Evolutionary conservation across 768 basidiomycete genomes (phyloP).

Genomic region (Exsudoporus frostii): DNA sequence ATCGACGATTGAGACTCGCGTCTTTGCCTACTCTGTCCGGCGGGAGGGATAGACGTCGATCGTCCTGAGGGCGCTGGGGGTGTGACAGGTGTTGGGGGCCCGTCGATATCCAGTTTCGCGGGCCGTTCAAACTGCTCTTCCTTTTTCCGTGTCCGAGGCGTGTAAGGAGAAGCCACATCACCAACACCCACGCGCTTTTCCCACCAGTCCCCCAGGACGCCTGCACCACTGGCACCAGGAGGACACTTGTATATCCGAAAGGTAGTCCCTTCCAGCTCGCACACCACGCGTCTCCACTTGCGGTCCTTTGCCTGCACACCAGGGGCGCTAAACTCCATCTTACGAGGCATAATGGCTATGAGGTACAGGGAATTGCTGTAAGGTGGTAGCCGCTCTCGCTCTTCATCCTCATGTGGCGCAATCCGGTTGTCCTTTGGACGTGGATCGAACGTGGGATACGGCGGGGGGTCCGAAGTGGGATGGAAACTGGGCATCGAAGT

Average conservation of each 20-base stretch:
- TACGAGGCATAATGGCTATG: slow-evolving; percentile 77
- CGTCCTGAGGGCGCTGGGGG: neutral
- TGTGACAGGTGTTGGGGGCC: neutral
- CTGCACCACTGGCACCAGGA: slow-evolving; percentile 40
- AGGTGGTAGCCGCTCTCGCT: slow-evolving; percentile 69
- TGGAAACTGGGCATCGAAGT: slow-evolving; percentile 71
- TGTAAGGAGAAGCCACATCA: slow-evolving; percentile 41
- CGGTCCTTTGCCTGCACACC: slow-evolving; percentile 87
- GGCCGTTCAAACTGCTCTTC: slow-evolving; percentile 27
- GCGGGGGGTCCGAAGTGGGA: slow-evolving; percentile 58
- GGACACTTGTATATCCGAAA: slow-evolving; percentile 71
- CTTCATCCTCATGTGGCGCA: slow-evolving; percentile 74
- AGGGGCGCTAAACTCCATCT: slow-evolving; percentile 87
- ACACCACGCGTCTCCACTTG: slow-evolving; percentile 86
- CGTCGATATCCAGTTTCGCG: slow-evolving; percentile 23
- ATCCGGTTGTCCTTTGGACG: slow-evolving; percentile 20
- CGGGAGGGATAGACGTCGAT: slow-evolving; percentile 6
- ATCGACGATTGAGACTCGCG: slow-evolving; percentile 26
- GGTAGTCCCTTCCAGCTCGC: slow-evolving; percentile 90
- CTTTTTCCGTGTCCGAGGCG: slow-evolving; percentile 24
- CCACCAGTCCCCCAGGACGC: slow-evolving; percentile 74
- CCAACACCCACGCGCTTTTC: slow-evolving; percentile 74
- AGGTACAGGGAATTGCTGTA: slow-evolving; percentile 86
- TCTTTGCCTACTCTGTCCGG: slow-evolving; percentile 6
- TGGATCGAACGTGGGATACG: slow-evolving; percentile 54